Conservation (phyloP, 1,284 basidiomycete genomes). For the Inonotus hispidus region DNA sequence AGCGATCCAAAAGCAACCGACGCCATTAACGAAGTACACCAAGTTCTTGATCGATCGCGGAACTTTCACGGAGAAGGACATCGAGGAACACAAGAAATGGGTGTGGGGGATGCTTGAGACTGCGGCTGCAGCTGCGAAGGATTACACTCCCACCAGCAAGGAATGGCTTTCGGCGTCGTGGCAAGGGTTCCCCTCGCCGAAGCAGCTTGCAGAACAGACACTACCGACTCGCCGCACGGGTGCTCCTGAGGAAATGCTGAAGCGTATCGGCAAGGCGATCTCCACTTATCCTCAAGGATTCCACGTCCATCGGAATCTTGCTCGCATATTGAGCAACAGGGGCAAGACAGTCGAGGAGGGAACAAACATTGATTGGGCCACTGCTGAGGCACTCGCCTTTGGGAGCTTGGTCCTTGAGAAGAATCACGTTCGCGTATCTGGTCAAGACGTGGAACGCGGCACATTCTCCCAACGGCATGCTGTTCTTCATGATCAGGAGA, state of each 20-base stretch:
- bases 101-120: conserved; percentile 99
- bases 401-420: conserved; percentile 91
- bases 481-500: conserved; percentile 93
- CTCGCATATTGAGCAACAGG: conserved; percentile 84
- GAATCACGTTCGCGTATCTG: conserved; percentile 92
- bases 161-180: conserved; percentile 99
- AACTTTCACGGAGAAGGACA: conserved; percentile 93
- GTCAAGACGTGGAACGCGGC: conserved; percentile 98
- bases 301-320: conserved; percentile 88
- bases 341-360: conserved; percentile 92
- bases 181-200: conserved; percentile 98
- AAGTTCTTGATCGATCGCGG: conserved; percentile 89
- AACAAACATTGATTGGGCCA: conserved; percentile 94
- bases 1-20: conserved; percentile 92
- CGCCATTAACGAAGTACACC: conserved; percentile 88
- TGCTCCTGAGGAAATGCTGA: conserved; percentile 70
- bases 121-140: conserved; percentile 85
- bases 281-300: conserved; percentile 85
- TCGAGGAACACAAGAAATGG: conserved; percentile 99
- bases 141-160: conserved; percentile 88
- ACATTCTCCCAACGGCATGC: conserved; percentile 99
- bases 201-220: conserved; percentile 89
- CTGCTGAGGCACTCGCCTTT: conserved; percentile 98
- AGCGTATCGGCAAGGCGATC: conserved; percentile 83
- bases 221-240: conserved; percentile 90